Conservation (phyloP, 257 asterid species). For the Cynanchum wilfordii region DNA sequence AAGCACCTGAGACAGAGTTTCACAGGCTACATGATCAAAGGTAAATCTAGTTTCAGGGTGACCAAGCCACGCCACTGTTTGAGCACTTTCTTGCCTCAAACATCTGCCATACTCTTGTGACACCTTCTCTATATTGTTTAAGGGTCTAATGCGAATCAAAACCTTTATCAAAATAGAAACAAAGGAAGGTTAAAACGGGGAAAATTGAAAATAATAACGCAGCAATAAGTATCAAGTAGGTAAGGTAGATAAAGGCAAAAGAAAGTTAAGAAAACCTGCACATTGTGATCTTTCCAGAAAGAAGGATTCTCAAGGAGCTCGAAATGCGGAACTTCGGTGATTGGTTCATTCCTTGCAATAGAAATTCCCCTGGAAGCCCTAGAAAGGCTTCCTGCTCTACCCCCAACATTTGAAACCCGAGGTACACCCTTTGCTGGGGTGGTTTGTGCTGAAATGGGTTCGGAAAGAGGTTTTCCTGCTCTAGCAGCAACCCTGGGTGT, state of each 20-base stretch:
- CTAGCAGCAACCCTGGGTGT: conserved; percentile 33
- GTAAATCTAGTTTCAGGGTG: conserved; percentile 81
- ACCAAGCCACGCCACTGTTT: conserved; percentile 61
- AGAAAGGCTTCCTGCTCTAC: conserved; percentile 32
- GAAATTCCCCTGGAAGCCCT: conserved; percentile 39
- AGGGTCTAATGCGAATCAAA: conserved; percentile 72
- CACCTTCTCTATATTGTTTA: conserved; percentile 49
- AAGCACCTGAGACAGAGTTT: conserved; percentile 74
- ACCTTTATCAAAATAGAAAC: conserved; percentile 35
- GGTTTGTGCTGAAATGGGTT: conserved; percentile 52
- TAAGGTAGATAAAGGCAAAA: not conserved
- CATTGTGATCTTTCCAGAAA: conserved; percentile 80
- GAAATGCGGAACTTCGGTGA: conserved; percentile 44
- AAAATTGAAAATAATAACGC: not conserved
- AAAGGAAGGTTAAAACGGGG: not conserved
- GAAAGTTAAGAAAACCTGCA: conserved; percentile 51
- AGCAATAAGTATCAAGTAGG: not conserved
- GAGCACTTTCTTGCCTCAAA: conserved; percentile 67
- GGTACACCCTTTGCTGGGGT: conserved; percentile 34
- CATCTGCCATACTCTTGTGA: conserved; percentile 70
- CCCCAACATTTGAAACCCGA: conserved; percentile 34
- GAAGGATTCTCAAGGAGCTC: conserved; percentile 54
- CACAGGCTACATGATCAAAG: conserved; percentile 78
- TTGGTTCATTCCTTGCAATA: conserved; percentile 22
- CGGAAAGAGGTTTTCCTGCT: conserved; percentile 33